Base-by-base conservation (phyloP, 1,284 basidiomycete genomes). In the Golubevia sp. region DNA sequence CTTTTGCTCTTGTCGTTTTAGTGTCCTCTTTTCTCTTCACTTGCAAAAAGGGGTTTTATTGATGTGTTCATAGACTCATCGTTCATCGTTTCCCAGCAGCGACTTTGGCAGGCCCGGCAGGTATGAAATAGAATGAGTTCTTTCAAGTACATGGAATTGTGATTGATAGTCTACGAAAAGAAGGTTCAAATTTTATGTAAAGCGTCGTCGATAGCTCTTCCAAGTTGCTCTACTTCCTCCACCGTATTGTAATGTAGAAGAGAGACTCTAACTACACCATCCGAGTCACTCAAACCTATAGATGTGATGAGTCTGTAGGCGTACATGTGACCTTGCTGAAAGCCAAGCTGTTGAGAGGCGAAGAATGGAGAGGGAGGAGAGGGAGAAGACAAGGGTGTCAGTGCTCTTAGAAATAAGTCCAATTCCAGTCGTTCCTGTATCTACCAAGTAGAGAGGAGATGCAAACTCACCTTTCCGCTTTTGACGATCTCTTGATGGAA, bases 161-260 rank as follows among this genome's bases (percentile, higher is more conserved):
- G 48, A 44, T 21, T 23, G 18, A 25, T 48, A 38, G 15, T 15
- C 2, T 30, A 34, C 38, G 2, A 20, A 8, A 21, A 11, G 15
- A 8, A 7, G 27, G 11, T 64, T 4, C 59, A 30, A 25, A 51
- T 26, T 25, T 20, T 26, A n/a, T 34, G 21, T 58, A 60, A 60
- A 70, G 87, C 67, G 86, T 86, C 66, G 85, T 87, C 63, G 85
- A 88, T 56, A 62, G 58, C 26, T 82, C 0, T 80, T 79, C 55
- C 90, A 86, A 71, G 91, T 88, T 72, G 69, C 84, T 59, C 87
- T 79, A 91, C 90, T 74, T 92, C 91, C 55, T 88, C 86, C 1
- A 89, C 85, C 0, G 91, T 91, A 78, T 92, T 92, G 77, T 92
- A 92, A 72, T 92, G 91, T 20, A 92, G 90, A n/a, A 92, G 83